Conservation (phyloP, 306 rosid species). For the Alnus rubra region DNA sequence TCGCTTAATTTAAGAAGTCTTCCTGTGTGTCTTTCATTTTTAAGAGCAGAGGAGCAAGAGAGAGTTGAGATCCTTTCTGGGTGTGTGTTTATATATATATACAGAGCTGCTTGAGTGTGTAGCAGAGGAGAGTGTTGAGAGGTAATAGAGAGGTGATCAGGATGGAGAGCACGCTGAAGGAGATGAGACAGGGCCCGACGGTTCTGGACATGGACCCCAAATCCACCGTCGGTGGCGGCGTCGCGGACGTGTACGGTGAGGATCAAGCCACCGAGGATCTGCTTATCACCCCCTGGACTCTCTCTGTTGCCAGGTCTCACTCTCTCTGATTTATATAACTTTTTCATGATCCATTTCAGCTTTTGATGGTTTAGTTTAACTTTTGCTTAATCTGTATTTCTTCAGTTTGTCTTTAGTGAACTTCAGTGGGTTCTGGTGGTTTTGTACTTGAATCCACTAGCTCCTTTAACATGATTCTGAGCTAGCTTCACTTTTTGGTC, state of each 20-base stretch:
- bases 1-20: not conserved
- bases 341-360: not conserved
- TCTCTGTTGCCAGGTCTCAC: conserved; percentile 86
- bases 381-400: not conserved
- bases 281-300: conserved; percentile 90
- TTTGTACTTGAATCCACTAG: not conserved
- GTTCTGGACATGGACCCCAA: conserved; percentile 77
- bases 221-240: conserved; percentile 74
- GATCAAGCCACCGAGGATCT: conserved; percentile 86
- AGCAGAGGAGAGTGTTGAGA: not conserved
- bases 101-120: not conserved
- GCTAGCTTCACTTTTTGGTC: not conserved
- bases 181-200: conserved; percentile 56
- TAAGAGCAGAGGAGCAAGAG: not conserved
- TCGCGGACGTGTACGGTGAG: conserved; percentile 85
- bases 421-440: not conserved
- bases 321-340: not conserved
- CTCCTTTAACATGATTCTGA: not conserved
- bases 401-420: not conserved
- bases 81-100: not conserved
- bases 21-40: not conserved
- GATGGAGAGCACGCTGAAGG: conserved; percentile 69
- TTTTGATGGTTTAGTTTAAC: not conserved
- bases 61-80: not conserved
- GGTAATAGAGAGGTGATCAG: conserved; percentile 1